Percentiles rank a stretch among this genome's conserved stretches.
These are phyloP conservation scores for Geotrichum armillariae DNA, from an alignment of 1,139 yeast genomes.

Conservation along the genomic window DNA sequence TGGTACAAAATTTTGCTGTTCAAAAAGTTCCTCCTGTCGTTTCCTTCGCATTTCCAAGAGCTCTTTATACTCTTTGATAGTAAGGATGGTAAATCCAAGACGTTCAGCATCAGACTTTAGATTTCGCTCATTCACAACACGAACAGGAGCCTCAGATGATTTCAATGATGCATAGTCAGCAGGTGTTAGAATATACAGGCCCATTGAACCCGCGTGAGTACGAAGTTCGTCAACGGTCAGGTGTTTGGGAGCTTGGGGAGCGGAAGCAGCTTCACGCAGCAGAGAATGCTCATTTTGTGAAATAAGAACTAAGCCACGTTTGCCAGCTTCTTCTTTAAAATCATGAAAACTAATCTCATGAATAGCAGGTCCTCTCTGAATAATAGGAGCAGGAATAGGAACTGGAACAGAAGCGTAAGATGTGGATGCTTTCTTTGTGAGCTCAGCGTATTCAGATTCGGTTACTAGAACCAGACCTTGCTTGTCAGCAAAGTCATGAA, in stretches of 20 bases:
- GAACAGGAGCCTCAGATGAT: constrained; percentile 2
- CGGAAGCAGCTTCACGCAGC: constrained; percentile 12
- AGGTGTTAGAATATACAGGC: constrained; percentile 17
- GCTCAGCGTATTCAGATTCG: constrained; percentile 1
- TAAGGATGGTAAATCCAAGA: constrained; percentile 34
- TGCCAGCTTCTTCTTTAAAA: constrained; percentile 13
- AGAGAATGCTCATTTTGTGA: constrained; percentile 17
- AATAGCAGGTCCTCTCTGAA: not conserved
- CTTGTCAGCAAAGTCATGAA: constrained; percentile 1
- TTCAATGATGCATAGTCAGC: constrained; percentile 26
- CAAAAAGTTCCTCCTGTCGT: not conserved
- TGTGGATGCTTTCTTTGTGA: constrained; percentile 2
- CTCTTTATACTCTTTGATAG: constrained; percentile 29
- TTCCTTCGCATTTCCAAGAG: constrained; percentile 6
- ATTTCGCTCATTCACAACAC: constrained; percentile 9
- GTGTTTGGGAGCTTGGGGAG: constrained; percentile 1
- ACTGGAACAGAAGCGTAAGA: not conserved
- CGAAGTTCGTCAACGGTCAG: constrained; percentile 31
- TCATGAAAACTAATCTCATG: constrained; percentile 15
- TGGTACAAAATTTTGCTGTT: constrained; percentile 26
- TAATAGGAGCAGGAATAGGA: constrained; percentile 12
- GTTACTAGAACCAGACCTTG: not conserved
- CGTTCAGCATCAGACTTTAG: constrained; percentile 21
- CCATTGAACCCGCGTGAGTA: constrained; percentile 26
- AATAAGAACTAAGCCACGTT: constrained; percentile 19